phyloP scores from a whole-genome alignment of 371 early-diverging fungal species.

The Rozella allomycis region DNA sequence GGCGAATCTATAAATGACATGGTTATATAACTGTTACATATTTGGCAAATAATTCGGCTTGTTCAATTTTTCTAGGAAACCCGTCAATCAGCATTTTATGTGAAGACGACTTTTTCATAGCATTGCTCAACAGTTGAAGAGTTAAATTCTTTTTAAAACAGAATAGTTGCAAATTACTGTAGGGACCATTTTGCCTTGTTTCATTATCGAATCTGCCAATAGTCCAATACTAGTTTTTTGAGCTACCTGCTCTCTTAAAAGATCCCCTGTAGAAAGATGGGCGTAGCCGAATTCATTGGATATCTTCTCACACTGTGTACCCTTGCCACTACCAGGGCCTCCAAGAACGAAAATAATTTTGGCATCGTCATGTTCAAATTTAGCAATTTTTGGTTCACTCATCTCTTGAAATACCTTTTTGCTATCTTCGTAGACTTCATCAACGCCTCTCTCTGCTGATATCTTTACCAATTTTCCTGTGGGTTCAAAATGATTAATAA shows the following conservation, averaged over 20 bases:
- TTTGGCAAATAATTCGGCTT: too few species aligned
- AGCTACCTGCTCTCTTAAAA: too few species aligned
- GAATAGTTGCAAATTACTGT: too few species aligned
- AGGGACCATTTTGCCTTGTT: too few species aligned
- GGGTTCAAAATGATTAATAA: conserved; percentile 52
- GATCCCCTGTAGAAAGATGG: conserved; percentile 81
- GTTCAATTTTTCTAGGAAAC: conserved; percentile 85
- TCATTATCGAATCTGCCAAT: too few species aligned
- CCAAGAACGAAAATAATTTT: conserved; percentile 3
- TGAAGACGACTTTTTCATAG: conserved; percentile 45
- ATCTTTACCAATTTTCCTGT: conserved; percentile 51
- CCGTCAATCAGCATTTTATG: conserved; percentile 82
- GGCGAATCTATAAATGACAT: conserved; percentile 6
- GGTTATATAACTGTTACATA: background rate
- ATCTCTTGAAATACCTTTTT: too few species aligned
- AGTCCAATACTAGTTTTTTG: too few species aligned
- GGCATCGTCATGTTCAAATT: too few species aligned
- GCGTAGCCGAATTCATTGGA: conserved; percentile 75
- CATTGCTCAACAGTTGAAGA: conserved; percentile 62
- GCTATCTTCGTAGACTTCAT: too few species aligned
- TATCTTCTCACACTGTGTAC: conserved; percentile 73
- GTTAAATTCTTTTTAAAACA: too few species aligned
- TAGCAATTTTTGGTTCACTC: too few species aligned
- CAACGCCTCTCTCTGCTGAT: too few species aligned
- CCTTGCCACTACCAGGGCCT: conserved; percentile 32